Evolutionary conservation across 345 rosid genomes (phyloP).

Genomic region (Euphorbia lathyris): DNA sequence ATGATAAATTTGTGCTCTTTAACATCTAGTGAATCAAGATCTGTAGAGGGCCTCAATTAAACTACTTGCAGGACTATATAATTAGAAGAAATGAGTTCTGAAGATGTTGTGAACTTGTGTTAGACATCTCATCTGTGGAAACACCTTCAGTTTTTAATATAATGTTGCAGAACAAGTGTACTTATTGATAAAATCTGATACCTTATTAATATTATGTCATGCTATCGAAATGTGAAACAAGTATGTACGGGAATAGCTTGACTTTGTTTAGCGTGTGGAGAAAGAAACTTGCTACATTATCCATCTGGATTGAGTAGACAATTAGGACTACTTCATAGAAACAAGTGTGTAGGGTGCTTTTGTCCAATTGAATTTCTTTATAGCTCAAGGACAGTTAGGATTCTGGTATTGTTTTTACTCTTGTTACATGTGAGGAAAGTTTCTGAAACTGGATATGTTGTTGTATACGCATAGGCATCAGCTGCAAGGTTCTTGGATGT

Average conservation of each 20-base stretch:
- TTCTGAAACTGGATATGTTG: not conserved
- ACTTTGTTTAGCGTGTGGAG: not conserved
- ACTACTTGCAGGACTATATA: not conserved
- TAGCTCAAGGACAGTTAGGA: not conserved
- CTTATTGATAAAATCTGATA: not conserved
- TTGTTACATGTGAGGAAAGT: not conserved
- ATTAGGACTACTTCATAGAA: not conserved
- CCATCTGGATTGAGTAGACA: not conserved
- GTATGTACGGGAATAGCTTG: not conserved
- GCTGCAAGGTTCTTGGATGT: constrained; percentile 82
- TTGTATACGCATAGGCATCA: constrained; percentile 46
- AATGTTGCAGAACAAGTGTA: not conserved
- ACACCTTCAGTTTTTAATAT: not conserved
- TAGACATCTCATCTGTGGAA: not conserved
- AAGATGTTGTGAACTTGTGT: not conserved
- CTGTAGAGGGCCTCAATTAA: not conserved
- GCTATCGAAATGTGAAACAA: not conserved
- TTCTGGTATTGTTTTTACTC: not conserved
- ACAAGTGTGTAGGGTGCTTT: not conserved
- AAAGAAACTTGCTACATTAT: not conserved
- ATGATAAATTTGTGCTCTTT: not conserved
- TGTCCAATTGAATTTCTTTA: not conserved
- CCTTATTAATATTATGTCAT: not conserved
- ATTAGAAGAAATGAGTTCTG: not conserved
- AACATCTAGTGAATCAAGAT: not conserved